Evolutionary conservation across 1,284 basidiomycete genomes (phyloP).

Genomic region (Cyathus olla): DNA sequence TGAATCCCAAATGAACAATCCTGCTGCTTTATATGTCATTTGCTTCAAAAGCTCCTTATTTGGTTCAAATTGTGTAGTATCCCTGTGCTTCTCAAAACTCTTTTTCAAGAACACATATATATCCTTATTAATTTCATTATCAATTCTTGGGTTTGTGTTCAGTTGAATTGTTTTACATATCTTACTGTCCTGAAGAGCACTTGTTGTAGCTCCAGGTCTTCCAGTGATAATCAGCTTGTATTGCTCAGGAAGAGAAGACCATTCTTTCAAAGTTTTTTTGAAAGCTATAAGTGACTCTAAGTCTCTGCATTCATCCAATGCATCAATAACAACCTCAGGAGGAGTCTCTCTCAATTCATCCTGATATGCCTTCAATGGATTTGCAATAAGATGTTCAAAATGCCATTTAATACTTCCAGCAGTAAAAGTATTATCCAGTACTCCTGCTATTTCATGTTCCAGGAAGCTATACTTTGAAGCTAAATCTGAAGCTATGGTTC

Average conservation of each 20-base stretch:
- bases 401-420: neutral
- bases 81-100: neutral
- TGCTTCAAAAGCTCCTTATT: neutral
- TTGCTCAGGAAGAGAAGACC: neutral
- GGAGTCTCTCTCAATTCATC: neutral
- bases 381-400: neutral
- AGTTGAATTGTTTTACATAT: neutral
- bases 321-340: neutral
- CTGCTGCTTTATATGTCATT: neutral
- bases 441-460: neutral
- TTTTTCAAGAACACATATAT: neutral
- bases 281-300: neutral
- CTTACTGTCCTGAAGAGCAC: neutral
- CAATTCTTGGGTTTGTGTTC: neutral
- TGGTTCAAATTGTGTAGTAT: neutral
- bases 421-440: neutral
- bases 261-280: neutral
- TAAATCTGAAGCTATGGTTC: neutral
- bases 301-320: neutral
- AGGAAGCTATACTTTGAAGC: neutral
- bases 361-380: neutral
- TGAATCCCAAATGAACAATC: neutral
- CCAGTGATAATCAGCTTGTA: neutral
- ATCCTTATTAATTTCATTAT: neutral
- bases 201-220: neutral